These are phyloP conservation scores for Colletotrichum aenigma DNA, from an alignment of 2,329 filamentous ascomycete species.

Conservation along the genomic window DNA sequence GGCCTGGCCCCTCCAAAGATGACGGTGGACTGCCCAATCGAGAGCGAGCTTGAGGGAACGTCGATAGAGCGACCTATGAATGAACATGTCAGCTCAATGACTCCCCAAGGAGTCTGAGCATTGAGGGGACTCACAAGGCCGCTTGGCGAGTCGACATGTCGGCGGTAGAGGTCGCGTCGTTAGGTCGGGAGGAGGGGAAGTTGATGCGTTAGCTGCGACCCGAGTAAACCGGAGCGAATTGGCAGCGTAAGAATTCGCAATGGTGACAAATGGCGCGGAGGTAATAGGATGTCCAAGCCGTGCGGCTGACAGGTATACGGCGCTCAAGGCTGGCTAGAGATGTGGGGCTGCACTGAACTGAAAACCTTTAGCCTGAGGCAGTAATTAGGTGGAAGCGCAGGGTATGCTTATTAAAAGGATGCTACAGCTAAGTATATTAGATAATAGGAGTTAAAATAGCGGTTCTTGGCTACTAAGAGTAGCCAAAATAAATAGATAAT, in stretches of 20 bases:
- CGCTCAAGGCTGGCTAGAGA: background rate
- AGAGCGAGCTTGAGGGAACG: conserved; percentile 91
- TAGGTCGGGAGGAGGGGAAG: background rate
- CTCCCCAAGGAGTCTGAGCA: background rate
- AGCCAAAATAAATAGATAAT: too few species aligned
- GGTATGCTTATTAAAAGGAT: too few species aligned
- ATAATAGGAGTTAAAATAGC: too few species aligned
- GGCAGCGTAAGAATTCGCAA: background rate
- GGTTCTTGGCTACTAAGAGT: too few species aligned
- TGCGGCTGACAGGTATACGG: too few species aligned
- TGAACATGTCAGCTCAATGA: background rate
- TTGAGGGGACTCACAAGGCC: conserved; percentile 47
- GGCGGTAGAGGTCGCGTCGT: background rate
- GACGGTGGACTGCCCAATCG: conserved; percentile 93
- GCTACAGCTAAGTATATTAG: too few species aligned
- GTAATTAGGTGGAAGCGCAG: background rate
- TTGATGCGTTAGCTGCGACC: background rate
- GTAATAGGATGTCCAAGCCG: background rate
- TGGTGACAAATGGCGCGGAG: background rate
- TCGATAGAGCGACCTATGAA: conserved; percentile 78
- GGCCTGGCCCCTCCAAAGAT: conserved; percentile 94
- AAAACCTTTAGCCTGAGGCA: background rate
- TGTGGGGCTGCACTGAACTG: background rate
- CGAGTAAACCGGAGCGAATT: background rate
- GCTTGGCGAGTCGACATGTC: conserved; percentile 53